A percentile compares a stretch with the other conserved stretches of the same genome.
Conservation (phyloP, 1,284 basidiomycete genomes). For the Cutaneotrichosporon spelunceum region DNA sequence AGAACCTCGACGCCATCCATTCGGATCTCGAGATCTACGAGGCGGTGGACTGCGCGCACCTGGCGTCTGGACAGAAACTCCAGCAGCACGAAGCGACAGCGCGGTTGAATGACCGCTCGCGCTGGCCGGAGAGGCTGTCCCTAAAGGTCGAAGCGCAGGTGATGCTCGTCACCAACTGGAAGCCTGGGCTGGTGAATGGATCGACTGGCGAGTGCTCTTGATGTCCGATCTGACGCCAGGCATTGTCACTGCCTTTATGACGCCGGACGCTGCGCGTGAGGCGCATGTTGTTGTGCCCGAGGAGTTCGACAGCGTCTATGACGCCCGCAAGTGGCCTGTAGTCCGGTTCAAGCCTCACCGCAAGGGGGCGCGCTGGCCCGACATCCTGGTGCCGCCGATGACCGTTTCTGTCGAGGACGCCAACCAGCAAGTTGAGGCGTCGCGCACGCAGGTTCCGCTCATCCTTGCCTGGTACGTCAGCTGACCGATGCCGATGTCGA, state of each 20-base stretch:
- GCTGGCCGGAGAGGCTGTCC: conserved; percentile 30
- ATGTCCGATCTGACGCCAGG: not conserved
- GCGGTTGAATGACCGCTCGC: conserved; percentile 31
- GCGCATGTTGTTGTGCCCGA: not conserved
- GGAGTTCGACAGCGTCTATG: not conserved
- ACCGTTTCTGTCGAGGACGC: conserved; percentile 8
- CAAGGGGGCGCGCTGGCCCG: not conserved
- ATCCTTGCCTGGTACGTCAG: conserved; percentile 19
- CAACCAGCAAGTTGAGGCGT: conserved; percentile 1
- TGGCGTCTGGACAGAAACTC: conserved; percentile 25
- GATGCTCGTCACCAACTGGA: conserved; percentile 37
- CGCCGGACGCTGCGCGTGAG: conserved; percentile 3
- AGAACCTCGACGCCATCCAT: conserved; percentile 17
- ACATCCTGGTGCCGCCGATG: conserved; percentile 5
- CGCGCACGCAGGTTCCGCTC: conserved; percentile 14
- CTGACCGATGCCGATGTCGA: too few species aligned
- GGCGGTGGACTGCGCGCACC: conserved; percentile 28
- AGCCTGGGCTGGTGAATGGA: conserved; percentile 17
- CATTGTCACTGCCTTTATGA: conserved; percentile 18
- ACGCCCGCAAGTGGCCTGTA: conserved; percentile 29
- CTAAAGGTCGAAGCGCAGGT: conserved; percentile 42
- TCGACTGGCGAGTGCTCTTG: conserved; percentile 10
- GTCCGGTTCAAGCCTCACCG: conserved; percentile 33
- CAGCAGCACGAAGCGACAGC: conserved; percentile 25
- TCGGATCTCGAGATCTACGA: conserved; percentile 11